Evolutionary conservation across 1,284 basidiomycete genomes (phyloP).

Genomic region (Naganishia liquefaciens): DNA sequence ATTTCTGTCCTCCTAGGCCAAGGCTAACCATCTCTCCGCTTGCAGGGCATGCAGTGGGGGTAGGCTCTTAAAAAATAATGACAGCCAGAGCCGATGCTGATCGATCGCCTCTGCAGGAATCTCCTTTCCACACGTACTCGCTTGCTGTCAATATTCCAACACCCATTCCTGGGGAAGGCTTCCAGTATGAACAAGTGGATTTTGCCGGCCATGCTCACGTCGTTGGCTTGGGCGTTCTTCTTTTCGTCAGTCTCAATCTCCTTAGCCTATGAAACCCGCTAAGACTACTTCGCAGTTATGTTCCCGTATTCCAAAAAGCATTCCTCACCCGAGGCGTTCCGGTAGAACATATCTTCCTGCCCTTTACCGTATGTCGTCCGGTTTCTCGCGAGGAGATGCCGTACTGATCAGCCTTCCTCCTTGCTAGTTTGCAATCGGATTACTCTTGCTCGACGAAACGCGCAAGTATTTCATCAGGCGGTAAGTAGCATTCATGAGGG

Average conservation of each 20-base stretch:
- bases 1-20: not conserved
- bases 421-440: slow-evolving; percentile 41
- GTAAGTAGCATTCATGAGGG: slow-evolving; percentile 31
- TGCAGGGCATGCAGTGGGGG: slow-evolving; percentile 64
- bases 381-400: slow-evolving; percentile 44
- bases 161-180: slow-evolving; percentile 53
- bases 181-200: slow-evolving; percentile 53
- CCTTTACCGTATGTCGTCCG: slow-evolving; percentile 50
- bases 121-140: slow-evolving; percentile 60
- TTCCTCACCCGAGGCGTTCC: slow-evolving; percentile 62
- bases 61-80: slow-evolving; percentile 35
- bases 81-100: not conserved
- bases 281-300: slow-evolving; percentile 49
- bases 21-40: not conserved
- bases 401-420: slow-evolving; percentile 39
- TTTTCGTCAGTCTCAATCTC: slow-evolving; percentile 45
- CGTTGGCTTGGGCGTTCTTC: slow-evolving; percentile 59
- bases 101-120: slow-evolving; percentile 50
- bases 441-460: slow-evolving; percentile 53
- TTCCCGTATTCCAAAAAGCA: slow-evolving; percentile 61
- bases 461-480: slow-evolving; percentile 53
- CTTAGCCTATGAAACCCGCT: not conserved
- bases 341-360: slow-evolving; percentile 60
- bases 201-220: slow-evolving; percentile 58
- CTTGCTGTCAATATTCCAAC: slow-evolving; percentile 58